Evolutionary conservation across 306 rosid species (phyloP).

Genomic region (Adenanthera pavonina): DNA sequence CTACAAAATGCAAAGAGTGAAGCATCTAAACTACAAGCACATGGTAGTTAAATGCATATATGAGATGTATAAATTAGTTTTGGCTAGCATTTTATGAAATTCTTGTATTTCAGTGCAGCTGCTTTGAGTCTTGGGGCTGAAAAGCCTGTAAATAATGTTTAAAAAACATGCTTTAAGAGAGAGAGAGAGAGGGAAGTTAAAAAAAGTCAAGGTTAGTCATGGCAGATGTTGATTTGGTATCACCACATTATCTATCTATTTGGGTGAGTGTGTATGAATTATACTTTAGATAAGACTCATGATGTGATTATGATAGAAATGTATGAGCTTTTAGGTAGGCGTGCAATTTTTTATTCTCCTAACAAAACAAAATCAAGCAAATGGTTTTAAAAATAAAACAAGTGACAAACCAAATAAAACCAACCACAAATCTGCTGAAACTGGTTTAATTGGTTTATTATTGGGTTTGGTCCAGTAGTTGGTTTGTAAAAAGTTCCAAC

Average conservation of each 20-base stretch:
- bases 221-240: background rate
- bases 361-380: background rate
- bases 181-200: too few species aligned
- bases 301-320: background rate
- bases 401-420: background rate
- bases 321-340: background rate
- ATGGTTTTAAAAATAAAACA: background rate
- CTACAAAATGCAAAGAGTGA: background rate
- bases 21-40: background rate
- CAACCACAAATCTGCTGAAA: background rate
- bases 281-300: slow-evolving; percentile 7
- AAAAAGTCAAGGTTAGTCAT: background rate
- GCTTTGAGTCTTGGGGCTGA: background rate
- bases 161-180: too few species aligned
- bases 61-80: background rate
- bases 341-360: background rate
- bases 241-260: too few species aligned
- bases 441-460: background rate
- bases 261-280: background rate
- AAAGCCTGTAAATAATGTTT: too few species aligned
- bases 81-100: slow-evolving; percentile 15
- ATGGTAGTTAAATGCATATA: background rate
- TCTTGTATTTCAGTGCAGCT: slow-evolving; percentile 17
- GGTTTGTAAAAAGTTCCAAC: background rate
- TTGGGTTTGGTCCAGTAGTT: background rate